Evolutionary conservation across 1,139 yeast genomes (phyloP).

Genomic region (Pneumocystis murina): DNA sequence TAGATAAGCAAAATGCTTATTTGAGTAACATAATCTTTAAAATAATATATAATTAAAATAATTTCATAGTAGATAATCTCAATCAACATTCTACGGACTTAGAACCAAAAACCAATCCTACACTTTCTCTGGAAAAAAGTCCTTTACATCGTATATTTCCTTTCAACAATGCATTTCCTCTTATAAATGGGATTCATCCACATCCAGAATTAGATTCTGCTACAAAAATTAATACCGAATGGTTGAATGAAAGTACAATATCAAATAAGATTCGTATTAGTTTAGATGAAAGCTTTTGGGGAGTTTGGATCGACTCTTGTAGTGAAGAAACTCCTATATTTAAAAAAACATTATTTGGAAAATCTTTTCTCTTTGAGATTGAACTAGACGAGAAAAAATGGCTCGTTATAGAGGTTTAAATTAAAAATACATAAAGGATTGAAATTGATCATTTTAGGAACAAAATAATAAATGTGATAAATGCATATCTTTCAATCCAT

Average conservation of each 20-base stretch:
- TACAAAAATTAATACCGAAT: neutral
- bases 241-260: neutral
- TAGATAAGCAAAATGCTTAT: neutral
- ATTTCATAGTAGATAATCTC: neutral
- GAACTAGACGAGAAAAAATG: neutral
- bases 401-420: neutral
- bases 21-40: neutral
- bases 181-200: neutral
- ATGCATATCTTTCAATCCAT: neutral
- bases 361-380: neutral
- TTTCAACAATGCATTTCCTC: neutral
- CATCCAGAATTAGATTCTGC: neutral
- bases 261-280: neutral
- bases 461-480: neutral
- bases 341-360: neutral
- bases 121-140: neutral
- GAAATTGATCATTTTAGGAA: neutral
- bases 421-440: neutral
- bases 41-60: neutral
- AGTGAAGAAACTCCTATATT: neutral
- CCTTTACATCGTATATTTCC: neutral
- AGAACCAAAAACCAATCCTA: neutral
- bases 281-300: slow-evolving; percentile 2
- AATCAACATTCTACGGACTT: neutral
- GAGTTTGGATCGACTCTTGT: neutral